These are phyloP conservation scores for Thielaviopsis musarum DNA, from an alignment of 2,329 filamentous ascomycete genomes.

Conservation along the genomic window DNA sequence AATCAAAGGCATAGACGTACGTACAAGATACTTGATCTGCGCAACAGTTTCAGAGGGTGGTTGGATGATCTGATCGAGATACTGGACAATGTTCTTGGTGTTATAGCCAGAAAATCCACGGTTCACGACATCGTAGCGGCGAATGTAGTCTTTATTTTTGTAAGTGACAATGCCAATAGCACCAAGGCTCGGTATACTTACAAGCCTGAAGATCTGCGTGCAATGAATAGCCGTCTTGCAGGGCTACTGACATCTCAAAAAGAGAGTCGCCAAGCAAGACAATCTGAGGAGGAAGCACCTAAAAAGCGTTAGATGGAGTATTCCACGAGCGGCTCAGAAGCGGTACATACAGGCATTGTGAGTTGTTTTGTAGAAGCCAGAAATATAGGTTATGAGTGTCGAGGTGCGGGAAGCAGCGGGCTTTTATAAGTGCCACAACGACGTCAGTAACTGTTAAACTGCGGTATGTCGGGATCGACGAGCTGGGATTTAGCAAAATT, in stretches of 20 bases:
- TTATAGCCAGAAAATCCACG: constrained; percentile 79
- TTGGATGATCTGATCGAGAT: constrained; percentile 56
- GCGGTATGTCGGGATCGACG: background rate
- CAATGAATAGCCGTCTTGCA: constrained; percentile 55
- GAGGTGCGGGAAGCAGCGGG: too few relatives aligned
- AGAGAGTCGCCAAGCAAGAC: constrained; percentile 86
- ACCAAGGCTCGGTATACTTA: constrained; percentile 22
- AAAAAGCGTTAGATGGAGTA: background rate
- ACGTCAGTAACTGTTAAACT: background rate
- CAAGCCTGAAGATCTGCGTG: constrained; percentile 53
- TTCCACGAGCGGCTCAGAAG: background rate
- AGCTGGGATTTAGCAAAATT: too few relatives aligned
- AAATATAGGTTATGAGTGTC: background rate
- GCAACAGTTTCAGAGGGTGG: constrained; percentile 38
- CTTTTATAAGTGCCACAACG: background rate
- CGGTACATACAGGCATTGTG: background rate
- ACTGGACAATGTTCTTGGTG: constrained; percentile 53
- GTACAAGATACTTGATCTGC: constrained; percentile 50
- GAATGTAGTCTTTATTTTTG: constrained; percentile 44
- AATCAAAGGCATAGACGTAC: constrained; percentile 14
- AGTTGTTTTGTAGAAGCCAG: background rate
- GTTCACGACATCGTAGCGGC: constrained; percentile 74
- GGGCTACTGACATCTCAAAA: constrained; percentile 48
- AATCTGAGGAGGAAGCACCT: constrained; percentile 40
- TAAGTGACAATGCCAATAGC: background rate